phyloP scores from a whole-genome alignment of 2,329 filamentous ascomycete species.

The Claviceps digitariae region DNA sequence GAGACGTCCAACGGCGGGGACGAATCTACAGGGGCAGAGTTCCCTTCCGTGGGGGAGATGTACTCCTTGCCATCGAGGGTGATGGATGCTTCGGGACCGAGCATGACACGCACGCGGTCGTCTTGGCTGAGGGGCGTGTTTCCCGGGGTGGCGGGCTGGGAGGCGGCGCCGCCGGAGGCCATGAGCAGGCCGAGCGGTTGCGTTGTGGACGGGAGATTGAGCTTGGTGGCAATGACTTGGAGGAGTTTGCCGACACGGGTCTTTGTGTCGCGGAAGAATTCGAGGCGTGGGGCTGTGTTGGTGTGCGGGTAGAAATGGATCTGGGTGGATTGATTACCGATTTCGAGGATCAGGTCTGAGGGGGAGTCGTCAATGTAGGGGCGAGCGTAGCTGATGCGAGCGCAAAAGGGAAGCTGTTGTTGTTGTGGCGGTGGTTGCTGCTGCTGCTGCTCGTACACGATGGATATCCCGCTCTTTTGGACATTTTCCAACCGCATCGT shows the following conservation, averaged over 20 bases:
- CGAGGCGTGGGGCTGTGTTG: slow-evolving; percentile 31
- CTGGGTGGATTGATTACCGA: slow-evolving; percentile 51
- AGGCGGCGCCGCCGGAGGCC: slow-evolving; percentile 46
- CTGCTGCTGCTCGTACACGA: slow-evolving; percentile 34
- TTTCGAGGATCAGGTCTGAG: slow-evolving; percentile 67
- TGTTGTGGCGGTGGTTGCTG: slow-evolving; percentile 16
- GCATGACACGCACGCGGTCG: slow-evolving; percentile 50
- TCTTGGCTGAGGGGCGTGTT: slow-evolving; percentile 53
- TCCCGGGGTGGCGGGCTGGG: slow-evolving; percentile 50
- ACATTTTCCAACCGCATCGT: slow-evolving; percentile 70
- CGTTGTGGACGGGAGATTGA: slow-evolving; percentile 49
- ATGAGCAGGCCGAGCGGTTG: slow-evolving; percentile 54
- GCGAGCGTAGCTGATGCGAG: slow-evolving; percentile 65
- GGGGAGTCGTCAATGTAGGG: slow-evolving; percentile 70
- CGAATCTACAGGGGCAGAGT: not conserved
- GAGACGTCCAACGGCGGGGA: not conserved
- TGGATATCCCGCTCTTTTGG: slow-evolving; percentile 69
- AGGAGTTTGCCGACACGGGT: slow-evolving; percentile 59
- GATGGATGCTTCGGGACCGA: slow-evolving; percentile 48
- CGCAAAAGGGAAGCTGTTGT: slow-evolving; percentile 3
- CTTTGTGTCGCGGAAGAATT: slow-evolving; percentile 61
- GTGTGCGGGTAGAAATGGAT: slow-evolving; percentile 30
- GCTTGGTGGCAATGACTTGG: slow-evolving; percentile 68
- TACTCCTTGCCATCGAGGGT: slow-evolving; percentile 42
- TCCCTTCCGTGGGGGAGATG: slow-evolving; percentile 6